Conservation (phyloP, 176 grass and related monocot genomes). For the Thinopyrum elongatum region DNA sequence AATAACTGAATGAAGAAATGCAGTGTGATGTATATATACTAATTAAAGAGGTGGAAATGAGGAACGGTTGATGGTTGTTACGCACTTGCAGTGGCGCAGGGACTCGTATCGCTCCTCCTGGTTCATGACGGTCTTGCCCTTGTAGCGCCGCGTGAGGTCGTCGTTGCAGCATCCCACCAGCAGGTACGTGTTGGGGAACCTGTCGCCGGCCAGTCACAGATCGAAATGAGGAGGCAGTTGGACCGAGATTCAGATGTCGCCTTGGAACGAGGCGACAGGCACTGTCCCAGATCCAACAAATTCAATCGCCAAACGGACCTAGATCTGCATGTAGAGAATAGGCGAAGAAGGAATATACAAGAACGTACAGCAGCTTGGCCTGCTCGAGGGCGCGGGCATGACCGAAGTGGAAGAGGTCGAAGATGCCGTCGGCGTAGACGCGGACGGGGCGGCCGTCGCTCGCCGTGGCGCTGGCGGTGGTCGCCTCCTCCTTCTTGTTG, state of each 20-base stretch:
- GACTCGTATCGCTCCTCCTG: slow-evolving; percentile 91
- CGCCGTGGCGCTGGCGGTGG: neutral
- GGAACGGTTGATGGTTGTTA: neutral
- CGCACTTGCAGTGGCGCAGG: slow-evolving; percentile 95
- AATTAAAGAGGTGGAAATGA: neutral
- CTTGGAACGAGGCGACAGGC: neutral
- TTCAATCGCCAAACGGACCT: neutral
- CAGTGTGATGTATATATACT: too few species aligned
- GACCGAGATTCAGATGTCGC: neutral
- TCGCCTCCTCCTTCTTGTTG: neutral
- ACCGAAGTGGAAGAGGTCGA: slow-evolving; percentile 98
- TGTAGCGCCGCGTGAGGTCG: slow-evolving; percentile 73
- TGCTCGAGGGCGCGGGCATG: slow-evolving; percentile 97
- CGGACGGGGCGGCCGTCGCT: slow-evolving; percentile 47
- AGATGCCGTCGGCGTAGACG: slow-evolving; percentile 98
- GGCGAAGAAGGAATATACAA: neutral
- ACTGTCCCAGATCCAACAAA: neutral
- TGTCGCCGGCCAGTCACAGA: neutral
- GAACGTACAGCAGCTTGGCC: slow-evolving; percentile 77
- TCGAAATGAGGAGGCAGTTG: neutral
- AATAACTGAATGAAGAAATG: neutral
- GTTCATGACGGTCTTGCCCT: slow-evolving; percentile 98
- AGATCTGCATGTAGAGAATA: neutral
- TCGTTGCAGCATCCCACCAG: slow-evolving; percentile 95
- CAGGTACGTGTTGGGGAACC: slow-evolving; percentile 93